Base-by-base conservation (phyloP, 2,329 filamentous ascomycete species). In the Ascochyta viciae-villosae region DNA sequence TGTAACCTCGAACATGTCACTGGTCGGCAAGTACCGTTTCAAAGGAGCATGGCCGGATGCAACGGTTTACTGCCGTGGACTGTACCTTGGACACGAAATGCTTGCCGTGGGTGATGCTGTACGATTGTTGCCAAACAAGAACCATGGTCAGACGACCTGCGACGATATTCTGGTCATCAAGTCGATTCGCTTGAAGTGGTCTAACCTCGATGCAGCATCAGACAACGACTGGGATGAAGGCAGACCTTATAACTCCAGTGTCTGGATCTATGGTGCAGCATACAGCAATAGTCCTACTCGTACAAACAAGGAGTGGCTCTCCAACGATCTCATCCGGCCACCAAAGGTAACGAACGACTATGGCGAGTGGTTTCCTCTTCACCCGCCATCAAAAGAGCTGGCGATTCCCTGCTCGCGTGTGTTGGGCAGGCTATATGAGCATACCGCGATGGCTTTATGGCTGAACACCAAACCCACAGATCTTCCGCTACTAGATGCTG, bases 51-150 rank as follows among this genome's bases (percentile, higher is more conserved):
- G 85, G 83, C 83, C 84, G 0, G 70, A 81, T 15, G 83, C 82
- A 0, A 76, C 72, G 0, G 76, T 88, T n/a, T 80, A 78, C 48
- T 82, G 78, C 54, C 77, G 78, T 44, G 85, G 82, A 0, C 77
- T 87, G 6, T 87, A 81, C 57, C 67, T 88, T 3, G 85, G 86
- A 0, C 66, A 81, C 3, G 86, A 88, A 63, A 72, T 87, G 27
- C 66, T 87, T 10, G 73, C 78, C 5, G 67, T 82, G 4, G 83
- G 83, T 1, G 86, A 88, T 57, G 73, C 77, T 0, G 79, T 87
- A 2, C 82, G 85, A 5, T 68, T 88, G 3, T 54, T 72, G 0
- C 75, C 72, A 2, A 64, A 63, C 50, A 24, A 37, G 1, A 48
- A 22, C 1, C 40, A 33, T 38, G 52, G 55, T 16, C 50, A 70